phyloP scores from a whole-genome alignment of 768 basidiomycete genomes.

The Tylopilus vinaceipallidus region DNA sequence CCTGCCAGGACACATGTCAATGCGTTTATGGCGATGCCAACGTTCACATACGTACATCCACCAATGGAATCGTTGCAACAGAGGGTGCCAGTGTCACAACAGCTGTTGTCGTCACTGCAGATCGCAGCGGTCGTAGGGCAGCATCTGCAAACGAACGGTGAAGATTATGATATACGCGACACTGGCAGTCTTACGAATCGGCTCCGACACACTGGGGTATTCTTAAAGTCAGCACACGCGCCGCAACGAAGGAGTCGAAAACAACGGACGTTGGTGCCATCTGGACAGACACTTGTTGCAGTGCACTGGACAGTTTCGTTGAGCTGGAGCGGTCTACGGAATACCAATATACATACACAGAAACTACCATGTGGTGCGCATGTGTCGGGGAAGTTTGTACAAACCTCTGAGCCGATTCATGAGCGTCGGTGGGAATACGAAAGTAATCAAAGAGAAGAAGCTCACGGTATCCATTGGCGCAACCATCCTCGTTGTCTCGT shows the following conservation, averaged over 20 bases:
- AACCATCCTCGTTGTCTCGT: conserved; percentile 8
- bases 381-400: conserved; percentile 15
- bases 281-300: conserved; percentile 5
- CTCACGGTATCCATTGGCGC: conserved; percentile 15
- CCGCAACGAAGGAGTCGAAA: not conserved
- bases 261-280: conserved; percentile 13
- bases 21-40: too few species aligned
- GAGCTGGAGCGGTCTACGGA: not conserved
- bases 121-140: conserved; percentile 15
- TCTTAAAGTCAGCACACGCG: not conserved
- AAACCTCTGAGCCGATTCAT: conserved; percentile 10
- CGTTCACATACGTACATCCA: conserved; percentile 21
- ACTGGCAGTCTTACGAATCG: conserved; percentile 1
- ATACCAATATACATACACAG: conserved; percentile 14
- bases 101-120: conserved; percentile 3
- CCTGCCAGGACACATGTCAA: conserved; percentile 15
- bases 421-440: not conserved
- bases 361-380: conserved; percentile 19
- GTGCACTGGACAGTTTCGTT: conserved; percentile 13
- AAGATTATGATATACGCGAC: not conserved
- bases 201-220: conserved; percentile 13
- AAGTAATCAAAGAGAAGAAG: not conserved
- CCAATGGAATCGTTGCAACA: conserved; percentile 25
- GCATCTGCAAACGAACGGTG: conserved; percentile 8
- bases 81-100: conserved; percentile 9